Evolutionary conservation across 306 rosid species (phyloP), one percentile per base, ranked within the genome.

Genomic region (Vicia villosa): DNA sequence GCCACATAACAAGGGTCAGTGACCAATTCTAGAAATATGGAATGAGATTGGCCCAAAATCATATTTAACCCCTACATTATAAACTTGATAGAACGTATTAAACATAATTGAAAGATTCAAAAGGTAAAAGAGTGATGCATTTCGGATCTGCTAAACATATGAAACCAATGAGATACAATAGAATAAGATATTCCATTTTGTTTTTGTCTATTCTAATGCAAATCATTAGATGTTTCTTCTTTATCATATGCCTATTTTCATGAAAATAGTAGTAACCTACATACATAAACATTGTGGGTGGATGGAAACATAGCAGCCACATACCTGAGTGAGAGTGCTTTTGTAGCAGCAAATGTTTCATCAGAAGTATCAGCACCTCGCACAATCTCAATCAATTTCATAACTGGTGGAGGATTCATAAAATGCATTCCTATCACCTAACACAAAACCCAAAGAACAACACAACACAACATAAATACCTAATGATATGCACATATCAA

Each of bases 341-440:
- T 90, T 21, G 88, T 88, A 15, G 81, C 77, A 41, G 69, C 68
- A 50, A 88, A 90, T 24, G 96, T 90, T 69, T 88, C 79, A 6
- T 93, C 84, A 17, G 97, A 90, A 72, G 98, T 93, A 81, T 86
- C 87, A 3, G 90, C 89, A 3, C 96, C 94, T 58, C 89, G 86
- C 12, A 93, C 78, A 58, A 93, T 90, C 86, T 93, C 98, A 28
- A 93, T 88, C 78, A 93, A 79, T 67, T 88, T 90, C 98, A 88
- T 93, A 49, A 88, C 52, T 54, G 90, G 96, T n/a, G 97, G 97
- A 37, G 98, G 97, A 67, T 93, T 90, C 97, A 93, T 88, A 72
- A 93, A 93, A 84, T 93, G 98, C 98, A 93, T 88, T 65, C 97
- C 98, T 76, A 90, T 90, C 56, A 93, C 97, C 98, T 90, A 77